Conservation (phyloP, 176 grass and related monocot genomes). For the Areca catechu region DNA sequence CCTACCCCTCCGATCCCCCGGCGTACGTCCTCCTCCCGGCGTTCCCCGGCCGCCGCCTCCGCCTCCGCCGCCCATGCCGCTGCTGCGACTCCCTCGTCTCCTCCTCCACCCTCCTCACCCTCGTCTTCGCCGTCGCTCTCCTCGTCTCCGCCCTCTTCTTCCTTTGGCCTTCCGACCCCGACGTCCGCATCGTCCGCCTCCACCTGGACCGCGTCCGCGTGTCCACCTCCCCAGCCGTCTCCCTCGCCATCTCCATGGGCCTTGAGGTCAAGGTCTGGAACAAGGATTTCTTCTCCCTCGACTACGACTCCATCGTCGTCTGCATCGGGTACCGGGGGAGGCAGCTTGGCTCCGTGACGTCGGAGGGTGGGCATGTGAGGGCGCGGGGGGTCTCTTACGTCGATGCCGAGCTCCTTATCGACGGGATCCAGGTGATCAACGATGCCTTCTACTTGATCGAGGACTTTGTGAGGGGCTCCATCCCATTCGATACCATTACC, state of each 20-base stretch:
- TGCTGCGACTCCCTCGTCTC: slow-evolving; percentile 19
- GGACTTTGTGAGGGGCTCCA: slow-evolving; percentile 49
- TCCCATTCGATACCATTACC: slow-evolving; percentile 60
- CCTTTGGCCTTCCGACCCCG: slow-evolving; percentile 58
- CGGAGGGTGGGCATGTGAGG: slow-evolving; percentile 35
- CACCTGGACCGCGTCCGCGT: slow-evolving; percentile 44
- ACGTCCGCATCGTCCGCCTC: slow-evolving; percentile 47
- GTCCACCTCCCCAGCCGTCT: slow-evolving; percentile 33
- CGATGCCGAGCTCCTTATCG: slow-evolving; percentile 47
- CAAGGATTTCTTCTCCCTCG: slow-evolving; percentile 56
- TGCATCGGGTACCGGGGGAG: slow-evolving; percentile 48
- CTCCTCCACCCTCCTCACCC: background rate
- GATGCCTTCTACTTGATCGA: slow-evolving; percentile 69
- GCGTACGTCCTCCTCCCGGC: too few relatives aligned
- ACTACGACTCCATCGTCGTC: slow-evolving; percentile 43
- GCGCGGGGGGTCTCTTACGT: slow-evolving; percentile 56
- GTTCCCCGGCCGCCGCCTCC: background rate
- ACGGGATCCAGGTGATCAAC: slow-evolving; percentile 49
- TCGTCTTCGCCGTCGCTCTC: slow-evolving; percentile 2
- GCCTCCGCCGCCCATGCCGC: slow-evolving; percentile 11
- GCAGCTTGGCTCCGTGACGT: slow-evolving; percentile 34
- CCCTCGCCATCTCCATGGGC: slow-evolving; percentile 35
- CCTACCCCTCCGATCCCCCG: too few relatives aligned
- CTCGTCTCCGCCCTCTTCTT: slow-evolving; percentile 29
- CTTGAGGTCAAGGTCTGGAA: slow-evolving; percentile 50